These are phyloP conservation scores for Psophocarpus tetragonolobus DNA, from an alignment of 306 rosid genomes.

Conservation along the genomic window DNA sequence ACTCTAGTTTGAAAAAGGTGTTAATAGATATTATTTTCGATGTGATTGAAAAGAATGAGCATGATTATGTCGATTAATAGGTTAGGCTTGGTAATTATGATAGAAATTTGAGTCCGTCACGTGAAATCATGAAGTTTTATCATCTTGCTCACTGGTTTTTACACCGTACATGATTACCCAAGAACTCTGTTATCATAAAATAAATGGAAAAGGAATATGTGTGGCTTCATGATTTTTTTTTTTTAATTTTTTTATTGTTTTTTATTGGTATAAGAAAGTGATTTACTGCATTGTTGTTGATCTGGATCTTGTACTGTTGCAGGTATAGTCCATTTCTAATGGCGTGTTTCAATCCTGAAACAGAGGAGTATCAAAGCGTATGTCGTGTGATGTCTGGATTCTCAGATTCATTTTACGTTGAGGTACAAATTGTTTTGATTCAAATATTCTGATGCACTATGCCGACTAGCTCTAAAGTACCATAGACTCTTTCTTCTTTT, in stretches of 20 bases:
- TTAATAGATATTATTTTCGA: not conserved
- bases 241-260: not conserved
- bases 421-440: slow-evolving; percentile 49
- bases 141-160: not conserved
- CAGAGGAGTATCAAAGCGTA: slow-evolving; percentile 88
- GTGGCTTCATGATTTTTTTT: not conserved
- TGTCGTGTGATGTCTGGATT: slow-evolving; percentile 98
- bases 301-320: slow-evolving; percentile 37
- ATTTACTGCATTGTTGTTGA: not conserved
- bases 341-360: slow-evolving; percentile 91
- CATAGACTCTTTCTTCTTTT: not conserved
- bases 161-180: not conserved
- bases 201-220: slow-evolving; percentile 7
- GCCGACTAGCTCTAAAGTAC: not conserved
- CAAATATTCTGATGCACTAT: slow-evolving; percentile 10
- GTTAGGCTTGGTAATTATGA: not conserved
- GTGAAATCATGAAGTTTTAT: slow-evolving; percentile 19
- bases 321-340: slow-evolving; percentile 96
- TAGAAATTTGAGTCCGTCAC: not conserved
- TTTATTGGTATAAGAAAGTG: not conserved
- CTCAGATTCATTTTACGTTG: slow-evolving; percentile 76
- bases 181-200: not conserved
- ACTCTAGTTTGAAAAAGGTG: not conserved
- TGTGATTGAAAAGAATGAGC: slow-evolving; percentile 7
- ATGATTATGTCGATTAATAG: not conserved